These are phyloP conservation scores for Guillardia theta DNA, from an alignment of 78 protist genomes.

Conservation along the genomic window DNA sequence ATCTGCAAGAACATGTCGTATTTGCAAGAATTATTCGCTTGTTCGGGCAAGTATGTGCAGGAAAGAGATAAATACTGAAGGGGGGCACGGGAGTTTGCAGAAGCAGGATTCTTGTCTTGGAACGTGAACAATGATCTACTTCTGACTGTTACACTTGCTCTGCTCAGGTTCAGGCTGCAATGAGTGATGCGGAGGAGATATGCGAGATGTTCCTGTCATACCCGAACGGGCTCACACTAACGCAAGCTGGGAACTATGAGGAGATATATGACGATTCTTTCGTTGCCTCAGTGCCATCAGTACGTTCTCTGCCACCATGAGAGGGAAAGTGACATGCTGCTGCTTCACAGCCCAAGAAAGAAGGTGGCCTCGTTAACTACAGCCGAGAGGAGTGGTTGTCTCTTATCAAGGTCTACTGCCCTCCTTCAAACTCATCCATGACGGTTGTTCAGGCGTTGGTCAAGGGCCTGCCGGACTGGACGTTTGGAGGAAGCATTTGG, in stretches of 20 bases:
- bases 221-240: background rate
- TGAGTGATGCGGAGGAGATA: background rate
- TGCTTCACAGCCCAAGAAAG: background rate
- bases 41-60: too few species aligned
- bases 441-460: background rate
- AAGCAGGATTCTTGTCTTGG: too few species aligned
- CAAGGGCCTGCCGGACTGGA: background rate
- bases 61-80: too few species aligned
- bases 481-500: background rate
- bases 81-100: too few species aligned
- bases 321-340: background rate
- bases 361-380: background rate
- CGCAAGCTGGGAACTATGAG: background rate
- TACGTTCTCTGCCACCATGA: background rate
- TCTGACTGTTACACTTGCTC: too few species aligned
- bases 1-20: too few species aligned
- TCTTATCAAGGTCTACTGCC: background rate
- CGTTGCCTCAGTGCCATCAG: background rate
- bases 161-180: too few species aligned
- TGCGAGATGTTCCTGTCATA: background rate
- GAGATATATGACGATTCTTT: background rate
- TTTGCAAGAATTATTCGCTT: too few species aligned
- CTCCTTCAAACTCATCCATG: background rate
- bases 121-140: too few species aligned
- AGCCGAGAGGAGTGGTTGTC: background rate